A percentile compares a stretch with the other conserved stretches of the same genome.
These are phyloP conservation scores for Symbiodinium pilosum DNA, from an alignment of 73 alveolate species.

Conservation along the genomic window DNA sequence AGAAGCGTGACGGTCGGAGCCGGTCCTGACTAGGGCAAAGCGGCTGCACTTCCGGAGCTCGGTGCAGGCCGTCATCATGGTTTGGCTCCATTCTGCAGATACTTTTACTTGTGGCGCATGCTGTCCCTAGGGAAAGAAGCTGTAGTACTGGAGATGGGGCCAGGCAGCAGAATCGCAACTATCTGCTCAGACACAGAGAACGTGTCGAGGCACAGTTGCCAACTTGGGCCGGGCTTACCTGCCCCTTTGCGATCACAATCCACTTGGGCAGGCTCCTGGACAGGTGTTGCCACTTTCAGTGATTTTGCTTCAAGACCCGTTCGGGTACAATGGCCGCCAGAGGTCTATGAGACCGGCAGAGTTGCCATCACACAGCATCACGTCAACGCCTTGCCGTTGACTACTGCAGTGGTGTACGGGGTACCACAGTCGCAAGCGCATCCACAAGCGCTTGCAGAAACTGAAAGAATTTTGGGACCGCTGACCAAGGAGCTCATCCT, in stretches of 20 bases:
- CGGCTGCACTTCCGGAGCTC: not conserved
- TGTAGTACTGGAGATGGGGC: not conserved
- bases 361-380: not conserved
- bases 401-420: not conserved
- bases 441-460: not conserved
- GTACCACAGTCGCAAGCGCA: not conserved
- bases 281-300: not conserved
- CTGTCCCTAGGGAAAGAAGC: not conserved
- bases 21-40: constrained; percentile 11
- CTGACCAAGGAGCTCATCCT: not conserved
- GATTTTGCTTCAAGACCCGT: not conserved
- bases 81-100: too few species aligned
- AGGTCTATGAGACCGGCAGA: not conserved
- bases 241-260: not conserved
- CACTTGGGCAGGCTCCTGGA: not conserved
- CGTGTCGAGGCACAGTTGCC: not conserved
- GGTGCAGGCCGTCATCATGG: not conserved
- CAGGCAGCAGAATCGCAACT: not conserved
- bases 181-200: not conserved
- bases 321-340: not conserved
- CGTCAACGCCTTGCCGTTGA: not conserved
- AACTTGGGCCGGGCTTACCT: not conserved
- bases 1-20: not conserved
- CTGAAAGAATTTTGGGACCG: not conserved
- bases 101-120: too few species aligned